These are phyloP conservation scores for Gryganskiella cystojenkinii DNA, from an alignment of 192 early-diverging fungal genomes.

Conservation along the genomic window DNA sequence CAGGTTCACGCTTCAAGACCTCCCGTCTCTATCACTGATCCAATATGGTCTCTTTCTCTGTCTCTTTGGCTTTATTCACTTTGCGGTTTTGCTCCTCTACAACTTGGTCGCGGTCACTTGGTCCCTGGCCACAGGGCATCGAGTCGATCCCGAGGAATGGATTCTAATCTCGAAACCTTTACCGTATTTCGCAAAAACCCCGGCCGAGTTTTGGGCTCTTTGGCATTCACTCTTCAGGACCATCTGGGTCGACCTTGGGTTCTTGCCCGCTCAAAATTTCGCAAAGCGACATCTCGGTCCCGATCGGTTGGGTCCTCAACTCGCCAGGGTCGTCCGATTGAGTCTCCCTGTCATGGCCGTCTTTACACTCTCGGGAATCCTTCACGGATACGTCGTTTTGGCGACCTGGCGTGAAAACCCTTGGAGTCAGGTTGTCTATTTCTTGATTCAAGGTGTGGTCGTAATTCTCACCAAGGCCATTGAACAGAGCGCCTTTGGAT, in stretches of 20 bases:
- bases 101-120: too few species aligned
- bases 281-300: conserved; percentile 1
- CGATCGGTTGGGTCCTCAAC: conserved; percentile 3
- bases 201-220: conserved; percentile 29
- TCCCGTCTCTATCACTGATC: too few species aligned
- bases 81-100: too few species aligned
- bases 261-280: conserved; percentile 20
- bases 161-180: conserved; percentile 21
- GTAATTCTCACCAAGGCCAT: conserved; percentile 23
- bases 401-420: conserved; percentile 21
- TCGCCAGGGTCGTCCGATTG: neutral
- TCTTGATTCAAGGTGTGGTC: conserved; percentile 27
- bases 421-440: conserved; percentile 43
- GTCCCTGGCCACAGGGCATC: too few species aligned
- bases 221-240: conserved; percentile 46
- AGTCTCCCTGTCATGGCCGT: conserved; percentile 22
- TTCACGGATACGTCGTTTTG: conserved; percentile 34
- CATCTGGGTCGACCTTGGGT: conserved; percentile 46
- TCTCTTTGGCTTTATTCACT: too few species aligned
- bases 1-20: too few species aligned
- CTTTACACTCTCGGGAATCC: conserved; percentile 22
- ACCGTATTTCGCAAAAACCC: conserved; percentile 30
- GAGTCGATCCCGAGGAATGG: too few species aligned
- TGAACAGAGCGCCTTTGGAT: neutral
- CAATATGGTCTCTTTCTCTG: too few species aligned